Base-by-base conservation (phyloP, 345 rosid species). In the Passiflora organensis region DNA sequence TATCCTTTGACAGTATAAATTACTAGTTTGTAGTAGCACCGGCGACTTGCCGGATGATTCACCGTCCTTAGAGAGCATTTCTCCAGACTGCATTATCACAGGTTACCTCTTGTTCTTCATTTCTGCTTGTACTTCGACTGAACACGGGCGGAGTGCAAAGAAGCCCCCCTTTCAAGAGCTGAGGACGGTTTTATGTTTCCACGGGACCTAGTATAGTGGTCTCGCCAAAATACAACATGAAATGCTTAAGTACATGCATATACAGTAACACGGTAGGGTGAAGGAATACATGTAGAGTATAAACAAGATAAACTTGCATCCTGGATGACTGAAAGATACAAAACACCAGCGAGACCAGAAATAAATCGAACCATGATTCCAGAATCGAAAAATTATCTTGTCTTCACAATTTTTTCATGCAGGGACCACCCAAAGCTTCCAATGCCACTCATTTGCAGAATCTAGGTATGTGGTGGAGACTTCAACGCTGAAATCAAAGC, bases 231-330 rank as follows among this genome's bases (percentile, higher is more conserved):
- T 17, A 66, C 51, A 51, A 47, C 56, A 53, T 55, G 21, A 60
- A 58, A 57, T 55, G 55, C 53, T 44, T 48, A 48, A 41, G 23
- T 13, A 53, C 53, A 44, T 58, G 46, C 47, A 62, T 41, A 20
- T 16, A 32, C 19, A 20, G 43, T 46, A 21, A 34, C 14, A 23
- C 28, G 57, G 25, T 57, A 65, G 48, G 46, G 66, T 64, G 28
- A 24, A 63, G 68, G 71, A 49, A 36, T 32, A 59, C n/a, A 56
- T 14, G 34, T 3, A 28, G 38, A 42, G 43, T 70, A 73, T 70
- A 50, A 70, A 73, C 73, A 73, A 38, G 51, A 68, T 64, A 41
- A 48, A 38, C 60, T 63, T 41, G 63, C 24, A 34, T 51, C 65
- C 48, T 14, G 39, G n/a, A 49, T 50, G 19, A 32, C 45, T 60